Base-by-base conservation (phyloP, 1,139 yeast species). In the Maudiozyma humilis region DNA sequence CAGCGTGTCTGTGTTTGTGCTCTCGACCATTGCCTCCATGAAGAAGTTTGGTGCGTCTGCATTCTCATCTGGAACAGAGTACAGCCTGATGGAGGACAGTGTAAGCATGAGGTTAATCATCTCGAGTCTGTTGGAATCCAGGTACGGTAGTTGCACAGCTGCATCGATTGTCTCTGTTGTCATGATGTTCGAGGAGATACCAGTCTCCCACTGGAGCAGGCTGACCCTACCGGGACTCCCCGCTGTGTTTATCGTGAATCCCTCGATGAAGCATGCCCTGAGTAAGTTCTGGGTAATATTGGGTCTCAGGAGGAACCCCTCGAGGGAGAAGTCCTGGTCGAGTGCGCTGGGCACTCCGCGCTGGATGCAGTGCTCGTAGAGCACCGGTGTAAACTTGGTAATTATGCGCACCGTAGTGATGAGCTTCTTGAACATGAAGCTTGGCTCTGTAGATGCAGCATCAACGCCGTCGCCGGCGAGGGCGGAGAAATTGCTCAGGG, bases 101-200 rank as follows among this genome's bases (percentile, higher is more conserved):
- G 82, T 70, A 5, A 84, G 55, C 10, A 89, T 47, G 12, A 87
- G 65, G 44, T 82, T 69, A 36, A 91, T 55, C 2, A 85, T 67
- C 52, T 85, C 94, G 3, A 79, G 62, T 52, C 95, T 71, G 59
- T 84, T 79, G 25, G 79, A 64, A 50, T 85, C 93, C 36, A 77
- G 56, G 8, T 72, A 69, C 3, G 76, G 67, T 1, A 67, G 56
- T 7, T 67, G 59, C 16, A 36, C 23, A n/a, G 29, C 27, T 4
- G 23, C 10, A 17, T 32, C 20, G 16, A 23, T 31, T 12, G 18
- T 32, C 13, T n/a, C 30, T 13, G 14, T 32, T 20, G 20, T 17
- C 14, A 19, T 15, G 2, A 16, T 16, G 30, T 32, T n/a, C 14
- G 36, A 49, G 40, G 47, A 46, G 6, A 56, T 49, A 25, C 60